Evolutionary conservation across 2,329 filamentous ascomycete genomes (phyloP), one percentile per base, ranked within the genome.

Genomic region (Myriosclerotinia scirpicola): DNA sequence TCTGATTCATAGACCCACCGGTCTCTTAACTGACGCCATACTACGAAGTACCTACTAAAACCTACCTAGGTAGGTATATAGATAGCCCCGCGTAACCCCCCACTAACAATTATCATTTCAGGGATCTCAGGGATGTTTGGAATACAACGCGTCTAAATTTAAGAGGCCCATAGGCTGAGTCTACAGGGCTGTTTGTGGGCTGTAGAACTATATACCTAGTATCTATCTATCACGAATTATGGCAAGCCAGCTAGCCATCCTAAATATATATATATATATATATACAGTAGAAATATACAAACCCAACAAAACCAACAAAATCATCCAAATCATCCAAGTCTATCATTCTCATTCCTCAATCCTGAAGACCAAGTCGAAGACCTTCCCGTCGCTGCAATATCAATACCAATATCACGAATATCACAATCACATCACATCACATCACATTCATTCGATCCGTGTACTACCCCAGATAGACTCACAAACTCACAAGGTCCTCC

Each of bases 141-240:
- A 26, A 48, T 5, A 54, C 40, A 56, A 54, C 61, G 61, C 61
- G 61, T 64, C 42, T 64, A 64, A 48, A 64, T 48, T 36, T 64
- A 52, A 55, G 36, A 44, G 61, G 52, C 50, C 55, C 40, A 54
- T 20, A 64, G 61, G 52, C n/a, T n/a, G n/a, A n/a, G n/a, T n/a
- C n/a, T n/a, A 55, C 40, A 54, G 42, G 52, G 50, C 38, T 40
- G 60, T n/a, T 17, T 15, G 55, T 46, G 40, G 55, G 55, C 40
- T 46, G 40, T 26, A 26, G 26, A 26, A 26, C 26, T 26, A 26
- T 2, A 2, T 26, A 26, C 26, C 26, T 26, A 26, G 26, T 26
- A 3, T 26, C 26, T 26, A 26, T 44, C 14, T 34, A 30, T 59
- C 55, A 59, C 40, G 34, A 12, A 22, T 22, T 48, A 22, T 48